Conservation (phyloP, 306 rosid species). For the Quercus gilva region DNA sequence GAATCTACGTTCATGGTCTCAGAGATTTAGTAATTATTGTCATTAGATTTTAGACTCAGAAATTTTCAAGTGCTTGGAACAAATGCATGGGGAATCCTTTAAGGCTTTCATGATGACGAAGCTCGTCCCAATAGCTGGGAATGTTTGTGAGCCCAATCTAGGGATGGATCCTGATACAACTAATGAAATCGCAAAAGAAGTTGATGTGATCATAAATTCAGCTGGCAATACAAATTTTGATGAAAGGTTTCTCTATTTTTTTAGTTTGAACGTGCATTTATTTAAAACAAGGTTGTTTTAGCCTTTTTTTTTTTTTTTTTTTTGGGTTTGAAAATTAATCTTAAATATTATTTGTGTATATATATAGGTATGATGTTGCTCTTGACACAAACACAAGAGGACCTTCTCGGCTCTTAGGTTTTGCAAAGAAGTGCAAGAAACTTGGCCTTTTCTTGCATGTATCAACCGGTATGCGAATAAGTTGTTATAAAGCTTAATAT, state of each 20-base stretch:
- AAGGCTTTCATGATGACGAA: constrained; percentile 45
- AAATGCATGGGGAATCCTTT: constrained; percentile 43
- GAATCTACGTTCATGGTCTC: background rate
- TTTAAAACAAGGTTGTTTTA: background rate
- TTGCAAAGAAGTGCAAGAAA: constrained; percentile 49
- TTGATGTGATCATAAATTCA: constrained; percentile 48
- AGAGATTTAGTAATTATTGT: background rate
- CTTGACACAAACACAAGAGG: constrained; percentile 48
- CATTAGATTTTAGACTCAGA: constrained; percentile 41
- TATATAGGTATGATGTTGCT: constrained; percentile 47
- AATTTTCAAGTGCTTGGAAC: constrained; percentile 36
- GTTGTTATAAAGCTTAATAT: no score
- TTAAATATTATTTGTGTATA: no score
- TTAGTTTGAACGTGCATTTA: background rate
- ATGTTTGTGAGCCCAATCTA: constrained; percentile 45
- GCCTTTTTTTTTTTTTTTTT: background rate
- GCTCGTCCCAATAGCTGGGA: constrained; percentile 49
- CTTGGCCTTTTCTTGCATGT: constrained; percentile 52
- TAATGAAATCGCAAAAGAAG: constrained; percentile 36
- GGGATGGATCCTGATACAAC: constrained; percentile 33
- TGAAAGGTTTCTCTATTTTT: constrained; percentile 36
- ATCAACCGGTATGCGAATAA: constrained; percentile 37
- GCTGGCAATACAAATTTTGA: constrained; percentile 57
- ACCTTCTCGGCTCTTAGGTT: constrained; percentile 42
- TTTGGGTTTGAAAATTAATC: background rate